phyloP scores from a whole-genome alignment of 2,329 filamentous ascomycete species.

The Colletotrichum costaricense region DNA sequence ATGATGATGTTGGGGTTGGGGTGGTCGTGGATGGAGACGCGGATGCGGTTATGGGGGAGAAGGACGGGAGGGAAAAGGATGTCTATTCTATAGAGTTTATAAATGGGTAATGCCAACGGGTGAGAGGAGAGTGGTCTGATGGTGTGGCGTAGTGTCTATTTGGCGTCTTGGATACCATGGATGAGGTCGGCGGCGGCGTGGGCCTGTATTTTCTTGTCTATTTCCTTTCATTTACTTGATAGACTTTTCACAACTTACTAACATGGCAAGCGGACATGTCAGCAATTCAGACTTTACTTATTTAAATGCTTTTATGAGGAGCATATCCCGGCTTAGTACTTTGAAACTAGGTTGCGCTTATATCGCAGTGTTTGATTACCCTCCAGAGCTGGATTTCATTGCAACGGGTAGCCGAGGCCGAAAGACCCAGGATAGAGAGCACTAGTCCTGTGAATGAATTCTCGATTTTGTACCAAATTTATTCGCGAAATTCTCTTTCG shows the following conservation, averaged over 20 bases:
- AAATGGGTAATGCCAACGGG: neutral
- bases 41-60: conserved; percentile 35
- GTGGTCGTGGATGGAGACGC: conserved; percentile 49
- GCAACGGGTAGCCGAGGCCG: too few species aligned
- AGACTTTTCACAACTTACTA: neutral
- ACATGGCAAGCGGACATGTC: neutral
- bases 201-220: neutral
- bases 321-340: too few species aligned
- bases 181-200: neutral
- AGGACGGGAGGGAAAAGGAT: conserved; percentile 27
- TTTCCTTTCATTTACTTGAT: too few species aligned
- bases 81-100: conserved; percentile 26
- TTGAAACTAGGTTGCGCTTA: too few species aligned
- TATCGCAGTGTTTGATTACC: too few species aligned
- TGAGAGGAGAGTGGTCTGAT: neutral
- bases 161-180: neutral
- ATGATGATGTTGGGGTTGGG: conserved; percentile 54
- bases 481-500: too few species aligned
- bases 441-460: too few species aligned
- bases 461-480: too few species aligned
- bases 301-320: neutral
- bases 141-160: neutral
- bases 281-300: neutral
- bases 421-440: too few species aligned
- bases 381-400: too few species aligned